Base-by-base conservation (phyloP, 1,139 yeast species). In the Yamadazyma triangularis region DNA sequence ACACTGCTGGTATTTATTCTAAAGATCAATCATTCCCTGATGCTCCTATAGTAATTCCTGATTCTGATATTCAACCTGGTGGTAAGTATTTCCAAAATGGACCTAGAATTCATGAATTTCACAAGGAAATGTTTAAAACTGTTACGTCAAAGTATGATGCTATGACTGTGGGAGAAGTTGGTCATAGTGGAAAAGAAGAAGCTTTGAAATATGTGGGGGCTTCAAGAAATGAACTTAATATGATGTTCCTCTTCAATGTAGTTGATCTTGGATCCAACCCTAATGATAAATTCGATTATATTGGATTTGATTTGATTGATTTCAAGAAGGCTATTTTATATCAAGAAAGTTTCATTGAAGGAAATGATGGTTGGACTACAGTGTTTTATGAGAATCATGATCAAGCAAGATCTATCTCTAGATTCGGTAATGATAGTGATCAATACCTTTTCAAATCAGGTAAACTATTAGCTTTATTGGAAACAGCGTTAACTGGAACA, bases 111-210 rank as follows among this genome's bases (percentile, higher is more conserved):
- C 79, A 74, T 51, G 79, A 73, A 45, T 74, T 70, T 55, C 75
- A 73, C 51, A 58, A 70, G 48, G 80, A 73, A 49, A 68, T 73
- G 77, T 62, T 57, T 40, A 45, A 44, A 8, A 55, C 64, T 35
- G 73, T 66, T 29, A 61, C 72, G 25, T 57, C 68, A 27, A 64
- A 72, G 32, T 73, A 73, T 45, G 78, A 73, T 47, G 70, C 58
- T 25, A 62, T 74, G 71, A 73, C 80, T 2, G 80, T 76, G 16
- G 81, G 81, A 28, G 81, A 76, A 45, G 69, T 71, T 29, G 75
- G 76, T 7, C 58, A 58, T 39, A 63, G 67, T 34, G 34, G 58
- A n/a, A 59, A 59, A 31, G 74, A 67, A 32, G 63, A 64, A 25
- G 56, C 71, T 8, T 49, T 70, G 42, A 60, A 64, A 39, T 72